Percentiles rank a stretch among this genome's conserved stretches.
Conservation (phyloP, 768 basidiomycete species). For the Pulveroboletus sp. region DNA sequence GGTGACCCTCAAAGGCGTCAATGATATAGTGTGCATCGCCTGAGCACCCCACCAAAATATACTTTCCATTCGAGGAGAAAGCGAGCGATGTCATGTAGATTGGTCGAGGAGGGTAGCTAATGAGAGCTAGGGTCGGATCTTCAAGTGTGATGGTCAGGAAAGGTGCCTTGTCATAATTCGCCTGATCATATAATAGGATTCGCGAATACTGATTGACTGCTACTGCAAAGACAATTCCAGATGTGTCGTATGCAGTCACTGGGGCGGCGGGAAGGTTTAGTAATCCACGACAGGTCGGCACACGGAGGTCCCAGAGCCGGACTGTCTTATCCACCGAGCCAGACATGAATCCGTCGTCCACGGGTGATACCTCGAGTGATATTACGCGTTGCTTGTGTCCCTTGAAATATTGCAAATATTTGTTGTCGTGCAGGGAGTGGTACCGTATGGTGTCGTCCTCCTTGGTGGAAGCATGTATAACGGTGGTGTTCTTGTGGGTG, state of each 20-base stretch:
- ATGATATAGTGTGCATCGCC: conserved; percentile 90
- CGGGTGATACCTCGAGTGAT: conserved; percentile 86
- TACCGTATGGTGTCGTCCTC: conserved; percentile 94
- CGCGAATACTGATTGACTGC: conserved; percentile 77
- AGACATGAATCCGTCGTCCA: conserved; percentile 95
- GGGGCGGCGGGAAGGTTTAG: conserved; percentile 71
- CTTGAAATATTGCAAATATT: conserved; percentile 91
- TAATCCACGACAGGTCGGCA: conserved; percentile 71
- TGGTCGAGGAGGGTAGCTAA: conserved; percentile 81
- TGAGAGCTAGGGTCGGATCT: conserved; percentile 68
- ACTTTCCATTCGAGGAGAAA: conserved; percentile 89
- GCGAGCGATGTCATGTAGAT: conserved; percentile 88
- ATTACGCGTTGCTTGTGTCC: conserved; percentile 89
- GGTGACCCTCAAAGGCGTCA: conserved; percentile 82
- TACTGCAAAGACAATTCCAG: conserved; percentile 82
- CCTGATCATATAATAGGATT: conserved; percentile 80
- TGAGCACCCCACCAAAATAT: conserved; percentile 87
- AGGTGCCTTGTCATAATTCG: conserved; percentile 87
- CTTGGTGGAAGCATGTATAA: conserved; percentile 90
- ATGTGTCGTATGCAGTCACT: conserved; percentile 78
- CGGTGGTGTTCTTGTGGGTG: conserved; percentile 83
- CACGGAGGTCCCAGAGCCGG: conserved; percentile 90
- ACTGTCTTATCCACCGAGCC: conserved; percentile 93
- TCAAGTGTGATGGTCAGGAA: conserved; percentile 81
- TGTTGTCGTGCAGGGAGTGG: conserved; percentile 94